Base-by-base conservation (phyloP, 345 rosid species). In the Erodium maritimum region DNA sequence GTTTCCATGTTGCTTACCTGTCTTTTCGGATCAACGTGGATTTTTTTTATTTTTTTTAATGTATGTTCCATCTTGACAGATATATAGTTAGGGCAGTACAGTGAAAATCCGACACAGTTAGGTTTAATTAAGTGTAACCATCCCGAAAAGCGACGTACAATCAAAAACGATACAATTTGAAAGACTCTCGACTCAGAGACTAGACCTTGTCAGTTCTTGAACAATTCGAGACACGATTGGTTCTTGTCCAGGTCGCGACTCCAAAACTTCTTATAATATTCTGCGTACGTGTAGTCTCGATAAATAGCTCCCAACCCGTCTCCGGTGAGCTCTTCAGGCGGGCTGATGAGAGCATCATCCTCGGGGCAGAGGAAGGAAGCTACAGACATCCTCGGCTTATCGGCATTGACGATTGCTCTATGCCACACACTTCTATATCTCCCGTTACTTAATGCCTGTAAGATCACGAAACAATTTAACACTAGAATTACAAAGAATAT, bases 361-460 rank as follows among this genome's bases (percentile, higher is more conserved):
- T 58, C 6, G 0, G 97, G 97, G 55, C 91, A 83, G 42, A 91
- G 70, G 68, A 91, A 91, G 13, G 97, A 82, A 20, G 96, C 89
- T 1, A 87, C 33, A 0, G 97, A 91, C 73, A 91, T 66, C 57
- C 97, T 83, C 0, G 80, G 71, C 52, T 55, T 74, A 2, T 83
- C 83, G 0, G 78, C 62, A 61, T 91, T 91, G 52, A 81, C 84
- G 7, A 77, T n/a, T 0, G 91, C 97, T 17, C 97, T 64, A 66
- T 91, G 97, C 91, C 96, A 82, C 21, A 91, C 91, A 64, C 96
- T 91, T 71, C 75, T 85, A 68, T 91, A 91, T 62, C 75, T 73
- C 57, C 94, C 97, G 55, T 91, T 87, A 52, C 94, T 91, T 60
- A 83, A 13, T 8, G 97, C 94, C 95, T 90, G 75, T 68, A 65